Evolutionary conservation across 2,329 filamentous ascomycete species (phyloP), one percentile per base, ranked within the genome.

Genomic region (Pestalotiopsis sp.): DNA sequence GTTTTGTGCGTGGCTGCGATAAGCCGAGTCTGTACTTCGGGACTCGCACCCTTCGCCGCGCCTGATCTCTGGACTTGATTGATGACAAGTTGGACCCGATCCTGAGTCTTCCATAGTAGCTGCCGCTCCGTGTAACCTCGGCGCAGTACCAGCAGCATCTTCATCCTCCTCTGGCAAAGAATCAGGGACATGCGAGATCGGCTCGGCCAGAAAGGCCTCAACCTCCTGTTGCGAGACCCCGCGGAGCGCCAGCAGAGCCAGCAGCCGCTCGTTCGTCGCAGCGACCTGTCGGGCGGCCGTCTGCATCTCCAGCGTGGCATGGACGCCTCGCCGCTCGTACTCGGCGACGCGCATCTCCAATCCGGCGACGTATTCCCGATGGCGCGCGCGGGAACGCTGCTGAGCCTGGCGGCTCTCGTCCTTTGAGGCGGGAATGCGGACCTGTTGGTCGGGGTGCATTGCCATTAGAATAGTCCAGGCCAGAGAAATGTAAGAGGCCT

Each of bases 291-390:
- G 81, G 4, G 87, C 86, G 1, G 84, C 84, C 36, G 79, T 80
- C 75, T 89, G 87, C 83, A 89, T 86, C 73, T 86, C 84, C 12
- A 84, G 72, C 2, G 84, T 85, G 4, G 86, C 87, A 67, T 82
- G 79, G 17, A 84, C 80, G 25, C 83, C 86, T 4, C 76, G 79
- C n/a, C 76, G 77, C 77, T 88, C 84, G 73, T 83, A 84, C 36
- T 84, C 83, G 23, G 79, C 79, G 41, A 88, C 70, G 58, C 81
- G 81, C 25, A 74, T 77, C 73, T 86, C 84, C 69, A 89, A 78
- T 14, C 80, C 79, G 64, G 83, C 81, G 67, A 88, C 77, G 68
- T 85, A 84, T 70, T 86, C 85, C 69, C 83, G 84, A 39, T 81
- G 83, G 49, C 86, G 84, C 36, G 83, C 85, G 45, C 87, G 82